Base-by-base conservation (phyloP, 2,329 filamentous ascomycete genomes). In the Chaetomium olivaceum region DNA sequence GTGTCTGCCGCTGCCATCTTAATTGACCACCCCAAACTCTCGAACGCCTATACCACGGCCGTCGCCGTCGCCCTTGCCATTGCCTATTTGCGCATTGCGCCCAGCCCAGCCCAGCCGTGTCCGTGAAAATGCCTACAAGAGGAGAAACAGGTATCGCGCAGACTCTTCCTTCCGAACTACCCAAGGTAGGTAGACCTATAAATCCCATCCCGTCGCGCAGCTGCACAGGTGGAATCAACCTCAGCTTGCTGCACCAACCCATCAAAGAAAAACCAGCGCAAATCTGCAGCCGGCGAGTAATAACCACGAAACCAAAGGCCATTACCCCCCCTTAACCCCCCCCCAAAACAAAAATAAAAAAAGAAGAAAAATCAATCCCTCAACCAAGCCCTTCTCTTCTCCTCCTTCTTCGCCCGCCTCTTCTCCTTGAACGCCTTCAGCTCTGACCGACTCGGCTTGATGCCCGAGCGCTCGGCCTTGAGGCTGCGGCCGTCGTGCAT, bases 351-450 rank as follows among this genome's bases (percentile, higher is more conserved):
- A 43, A 19, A 39, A 39, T 2, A n/a, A 61, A 51, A 19, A 46
- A 43, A n/a, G 4, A 5, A 27, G 63, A 27, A 52, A 54, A 46
- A 43, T 89, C 80, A 97, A 78, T 97, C 93, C 73, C 89, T 83
- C 73, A 98, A 78, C 92, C 95, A 99, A 11, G 93, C 94, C 70
- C 93, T 83, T 67, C 93, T 85, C 80, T 97, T 98, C 81, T 97
- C 93, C 76, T 97, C 93, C 79, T 98, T 98, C 80, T 88, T 92
- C 54, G 91, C 91, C 68, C 88, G 86, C 68, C 93, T 84, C 85
- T 96, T 97, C 77, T 96, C 90, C 78, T 93, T 95, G 80, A 94
- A 97, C 64, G 89, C 88, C 80, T 96, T 94, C 69, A 99, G 80
- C 80, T 99, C 92, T 67, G 90, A 83, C 82, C 94, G 96, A 64